Evolutionary conservation across 2,329 filamentous ascomycete genomes (phyloP).

Genomic region (Fusarium odoratissimum): DNA sequence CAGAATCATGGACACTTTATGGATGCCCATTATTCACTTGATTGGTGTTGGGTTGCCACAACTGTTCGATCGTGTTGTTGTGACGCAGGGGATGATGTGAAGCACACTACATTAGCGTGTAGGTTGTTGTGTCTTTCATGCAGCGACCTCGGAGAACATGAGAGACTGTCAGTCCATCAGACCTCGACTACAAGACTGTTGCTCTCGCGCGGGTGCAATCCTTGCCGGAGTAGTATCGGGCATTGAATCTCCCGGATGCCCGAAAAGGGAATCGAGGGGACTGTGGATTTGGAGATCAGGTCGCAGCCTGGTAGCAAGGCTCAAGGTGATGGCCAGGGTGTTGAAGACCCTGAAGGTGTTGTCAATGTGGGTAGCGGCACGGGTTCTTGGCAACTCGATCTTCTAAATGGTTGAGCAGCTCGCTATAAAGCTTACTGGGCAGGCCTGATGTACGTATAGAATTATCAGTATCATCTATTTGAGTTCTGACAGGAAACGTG

Average conservation of each 20-base stretch:
- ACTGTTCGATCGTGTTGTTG: slow-evolving; percentile 22
- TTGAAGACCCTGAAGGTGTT: slow-evolving; percentile 25
- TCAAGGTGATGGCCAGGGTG: slow-evolving; percentile 12
- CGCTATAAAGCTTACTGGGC: neutral
- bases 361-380: neutral
- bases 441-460: neutral
- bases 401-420: neutral
- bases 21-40: slow-evolving; percentile 5
- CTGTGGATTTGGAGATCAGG: slow-evolving; percentile 1
- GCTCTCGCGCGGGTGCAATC: neutral
- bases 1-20: slow-evolving; percentile 31
- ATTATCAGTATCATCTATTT: neutral
- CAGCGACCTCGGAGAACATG: slow-evolving; percentile 11
- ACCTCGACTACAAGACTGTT: neutral
- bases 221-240: slow-evolving; percentile 5
- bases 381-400: slow-evolving; percentile 2
- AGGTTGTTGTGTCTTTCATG: slow-evolving; percentile 18
- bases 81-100: slow-evolving; percentile 34
- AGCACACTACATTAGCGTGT: slow-evolving; percentile 16
- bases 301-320: slow-evolving; percentile 15
- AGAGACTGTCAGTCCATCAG: neutral
- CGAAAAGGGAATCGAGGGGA: slow-evolving; percentile 4
- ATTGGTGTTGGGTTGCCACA: slow-evolving; percentile 10
- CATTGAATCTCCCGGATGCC: slow-evolving; percentile 9
- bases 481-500: neutral